Base-by-base conservation (phyloP, 768 basidiomycete species). In the Pseudohyphozyma bogoriensis region DNA sequence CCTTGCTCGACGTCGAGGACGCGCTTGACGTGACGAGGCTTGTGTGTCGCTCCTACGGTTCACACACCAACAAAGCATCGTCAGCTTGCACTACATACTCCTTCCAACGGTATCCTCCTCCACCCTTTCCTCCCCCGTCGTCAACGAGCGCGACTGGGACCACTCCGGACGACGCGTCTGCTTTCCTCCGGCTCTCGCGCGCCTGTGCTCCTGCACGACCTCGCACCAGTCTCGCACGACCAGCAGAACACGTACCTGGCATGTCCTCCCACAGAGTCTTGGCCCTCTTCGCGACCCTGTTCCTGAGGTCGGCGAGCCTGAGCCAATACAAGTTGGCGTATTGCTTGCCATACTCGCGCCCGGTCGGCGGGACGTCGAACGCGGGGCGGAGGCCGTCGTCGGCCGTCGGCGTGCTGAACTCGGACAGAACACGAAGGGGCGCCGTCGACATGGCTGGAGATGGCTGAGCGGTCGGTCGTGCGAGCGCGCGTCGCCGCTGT, bases 1-100 rank as follows among this genome's bases (percentile, higher is more conserved):
- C 85, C 85, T 68, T 89, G 87, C 49, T 83, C 76, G 11, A 97
- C 85, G 59, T 97, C 93, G 6, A 95, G 82, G 3, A 93, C 86
- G 33, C 88, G 80, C 9, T 83, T 79, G n/a, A 92, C 81, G 33
- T 84, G 79, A 15, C 78, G 70, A 0, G 90, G 89, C 15, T 79
- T 77, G 20, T n/a, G 59, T 20, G 35, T 33, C 22, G 37, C 37
- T 49, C 58, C 64, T 62, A 44, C 10, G 9, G 26, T 67, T 35
- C 26, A 52, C 46, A 40, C 4, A 18, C 28, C 26, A 24, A 26
- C 42, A 42, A 29, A 35, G 20, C 1, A 61, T 15, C 40, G 31
- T 50, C 33, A 6, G 28, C 31, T 33, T 45, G n/a, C 16, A 36
- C 13, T 35, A 8, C 32, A n/a, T 42, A 49, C 49, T 28, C 26